Percentiles rank a stretch among this genome's conserved stretches.
Conservation (phyloP, 352 stramenopile species). For the Pythium myriotylum region DNA sequence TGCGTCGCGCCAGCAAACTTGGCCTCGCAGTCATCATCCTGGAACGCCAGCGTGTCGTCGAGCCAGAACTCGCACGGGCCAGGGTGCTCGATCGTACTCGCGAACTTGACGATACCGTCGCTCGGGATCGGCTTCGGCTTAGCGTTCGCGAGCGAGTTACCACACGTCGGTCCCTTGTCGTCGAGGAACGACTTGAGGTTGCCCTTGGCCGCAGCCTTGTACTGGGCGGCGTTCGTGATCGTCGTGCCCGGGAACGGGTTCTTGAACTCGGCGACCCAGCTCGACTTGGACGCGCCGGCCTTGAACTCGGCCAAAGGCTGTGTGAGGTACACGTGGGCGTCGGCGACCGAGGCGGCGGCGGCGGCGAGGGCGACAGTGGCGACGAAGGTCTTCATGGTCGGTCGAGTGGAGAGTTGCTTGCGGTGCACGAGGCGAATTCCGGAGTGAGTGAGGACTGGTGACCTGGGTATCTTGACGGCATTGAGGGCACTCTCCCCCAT, state of each 20-base stretch:
- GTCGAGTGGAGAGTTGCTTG: too few relatives aligned
- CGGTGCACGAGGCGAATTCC: too few relatives aligned
- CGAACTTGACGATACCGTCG: conserved; percentile 14
- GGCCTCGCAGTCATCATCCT: conserved; percentile 24
- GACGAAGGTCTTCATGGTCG: too few relatives aligned
- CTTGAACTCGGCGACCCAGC: conserved; percentile 20
- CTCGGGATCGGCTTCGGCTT: conserved; percentile 10
- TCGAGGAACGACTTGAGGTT: conserved; percentile 15
- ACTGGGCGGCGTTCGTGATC: conserved; percentile 23
- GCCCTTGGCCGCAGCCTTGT: conserved; percentile 14
- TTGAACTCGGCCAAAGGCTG: conserved; percentile 21
- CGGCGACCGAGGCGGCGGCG: too few relatives aligned
- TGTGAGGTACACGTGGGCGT: too few relatives aligned
- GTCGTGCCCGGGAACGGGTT: conserved; percentile 15
- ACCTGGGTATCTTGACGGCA: too few relatives aligned
- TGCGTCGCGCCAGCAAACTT: not conserved
- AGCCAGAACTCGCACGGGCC: conserved; percentile 19
- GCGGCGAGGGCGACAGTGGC: too few relatives aligned
- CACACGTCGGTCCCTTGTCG: conserved; percentile 12
- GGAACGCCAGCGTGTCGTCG: conserved; percentile 12
- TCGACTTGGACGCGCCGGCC: conserved; percentile 14
- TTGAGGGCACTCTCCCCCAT: too few relatives aligned
- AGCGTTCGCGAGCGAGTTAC: conserved; percentile 20
- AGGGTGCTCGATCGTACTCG: not conserved
- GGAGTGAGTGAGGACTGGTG: too few relatives aligned